Evolutionary conservation across 2,329 filamentous ascomycete species (phyloP).

Genomic region (Cordyceps cateniannulata): DNA sequence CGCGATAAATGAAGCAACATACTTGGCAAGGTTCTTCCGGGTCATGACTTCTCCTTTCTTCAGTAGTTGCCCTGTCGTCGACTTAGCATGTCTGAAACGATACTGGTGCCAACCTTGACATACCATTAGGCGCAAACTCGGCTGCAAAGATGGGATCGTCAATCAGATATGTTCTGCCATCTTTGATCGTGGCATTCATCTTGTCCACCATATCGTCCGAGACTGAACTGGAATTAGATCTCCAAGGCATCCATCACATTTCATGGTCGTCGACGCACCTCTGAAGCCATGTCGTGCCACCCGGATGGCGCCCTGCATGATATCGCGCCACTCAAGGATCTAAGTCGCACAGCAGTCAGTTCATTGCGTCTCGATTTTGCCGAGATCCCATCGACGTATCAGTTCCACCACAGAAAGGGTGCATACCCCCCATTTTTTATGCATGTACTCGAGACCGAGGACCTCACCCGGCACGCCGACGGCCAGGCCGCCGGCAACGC

Average conservation of each 20-base stretch:
- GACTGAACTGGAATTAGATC: slow-evolving; percentile 35
- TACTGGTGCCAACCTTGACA: background rate
- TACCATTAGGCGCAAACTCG: slow-evolving; percentile 79
- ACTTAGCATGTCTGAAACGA: background rate
- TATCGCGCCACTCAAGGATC: slow-evolving; percentile 59
- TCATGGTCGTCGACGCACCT: slow-evolving; percentile 23
- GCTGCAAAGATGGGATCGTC: slow-evolving; percentile 74
- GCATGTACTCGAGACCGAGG: slow-evolving; percentile 71
- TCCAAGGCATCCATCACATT: background rate
- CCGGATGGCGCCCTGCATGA: slow-evolving; percentile 68
- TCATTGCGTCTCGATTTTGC: background rate
- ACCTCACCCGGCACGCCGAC: slow-evolving; percentile 69
- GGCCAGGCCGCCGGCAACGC: slow-evolving; percentile 66
- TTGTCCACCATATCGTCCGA: slow-evolving; percentile 68
- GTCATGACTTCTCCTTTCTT: slow-evolving; percentile 72
- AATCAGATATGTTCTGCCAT: slow-evolving; percentile 56
- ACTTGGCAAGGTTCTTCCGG: slow-evolving; percentile 66
- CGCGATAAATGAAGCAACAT: slow-evolving; percentile 17
- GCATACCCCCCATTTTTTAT: slow-evolving; percentile 60
- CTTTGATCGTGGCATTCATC: slow-evolving; percentile 44
- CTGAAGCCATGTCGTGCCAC: slow-evolving; percentile 68
- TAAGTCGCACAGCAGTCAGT: slow-evolving; percentile 17
- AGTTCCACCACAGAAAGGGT: background rate
- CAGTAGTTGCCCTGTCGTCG: slow-evolving; percentile 50
- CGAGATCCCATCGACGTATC: background rate